Conservation (phyloP, 78 protist genomes). For the Neovahlkampfia damariscottae region DNA sequence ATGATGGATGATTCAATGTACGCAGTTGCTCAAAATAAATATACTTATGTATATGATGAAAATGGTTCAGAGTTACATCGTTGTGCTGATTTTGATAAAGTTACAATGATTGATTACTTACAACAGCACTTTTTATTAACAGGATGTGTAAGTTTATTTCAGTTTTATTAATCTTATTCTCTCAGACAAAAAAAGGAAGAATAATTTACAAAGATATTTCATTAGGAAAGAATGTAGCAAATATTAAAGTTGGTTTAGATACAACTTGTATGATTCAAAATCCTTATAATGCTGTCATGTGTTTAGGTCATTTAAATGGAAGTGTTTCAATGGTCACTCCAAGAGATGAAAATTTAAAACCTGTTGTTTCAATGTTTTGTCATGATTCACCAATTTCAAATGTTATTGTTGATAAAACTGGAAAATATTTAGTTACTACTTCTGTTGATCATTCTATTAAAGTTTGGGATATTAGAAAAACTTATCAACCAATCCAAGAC, state of each 20-base stretch:
- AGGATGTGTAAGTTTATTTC: constrained; percentile 8
- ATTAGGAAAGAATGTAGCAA: constrained; percentile 48
- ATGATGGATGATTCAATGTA: constrained; percentile 78
- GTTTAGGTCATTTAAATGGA: constrained; percentile 69
- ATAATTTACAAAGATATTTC: constrained; percentile 40
- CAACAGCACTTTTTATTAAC: constrained; percentile 86
- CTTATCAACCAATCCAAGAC: constrained; percentile 47
- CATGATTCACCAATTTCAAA: constrained; percentile 47
- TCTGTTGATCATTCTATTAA: constrained; percentile 65
- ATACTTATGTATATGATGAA: constrained; percentile 73
- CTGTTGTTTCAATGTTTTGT: constrained; percentile 54
- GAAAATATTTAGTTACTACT: constrained; percentile 50
- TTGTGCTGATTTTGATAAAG: constrained; percentile 46
- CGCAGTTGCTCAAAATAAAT: constrained; percentile 88
- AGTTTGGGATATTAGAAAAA: constrained; percentile 91
- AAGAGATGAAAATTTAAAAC: background rate
- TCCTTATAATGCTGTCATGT: constrained; percentile 72
- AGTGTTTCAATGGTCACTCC: constrained; percentile 85
- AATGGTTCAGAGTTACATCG: constrained; percentile 84
- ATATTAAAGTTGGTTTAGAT: constrained; percentile 2
- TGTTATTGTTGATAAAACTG: constrained; percentile 44
- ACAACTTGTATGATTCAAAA: constrained; percentile 35
- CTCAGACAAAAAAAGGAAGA: background rate
- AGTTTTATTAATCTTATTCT: background rate
- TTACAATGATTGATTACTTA: constrained; percentile 52